Evolutionary conservation across 208 protist genomes (phyloP).

Genomic region (Blechomonas ayalai): DNA sequence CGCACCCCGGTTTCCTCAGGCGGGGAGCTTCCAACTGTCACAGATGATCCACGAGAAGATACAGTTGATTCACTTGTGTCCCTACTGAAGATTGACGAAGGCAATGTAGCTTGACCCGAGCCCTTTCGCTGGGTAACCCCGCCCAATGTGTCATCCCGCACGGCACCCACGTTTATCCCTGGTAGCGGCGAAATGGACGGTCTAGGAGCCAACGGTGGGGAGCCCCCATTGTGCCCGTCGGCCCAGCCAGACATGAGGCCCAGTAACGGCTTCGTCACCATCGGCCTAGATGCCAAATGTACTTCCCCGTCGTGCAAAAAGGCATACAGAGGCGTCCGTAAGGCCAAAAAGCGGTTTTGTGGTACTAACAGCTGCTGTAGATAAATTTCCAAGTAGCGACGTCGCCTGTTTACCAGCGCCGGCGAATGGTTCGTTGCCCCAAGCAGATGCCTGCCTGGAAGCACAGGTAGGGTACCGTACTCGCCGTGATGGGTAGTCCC

Average conservation of each 20-base stretch:
- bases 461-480: conserved; percentile 72
- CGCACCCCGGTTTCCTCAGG: too few species aligned
- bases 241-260: conserved; percentile 11
- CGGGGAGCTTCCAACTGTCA: too few species aligned
- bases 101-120: too few species aligned
- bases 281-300: conserved; percentile 13
- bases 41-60: too few species aligned
- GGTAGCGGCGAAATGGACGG: neutral
- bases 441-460: conserved; percentile 75
- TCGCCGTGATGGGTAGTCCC: conserved; percentile 36
- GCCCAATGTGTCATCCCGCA: too few species aligned
- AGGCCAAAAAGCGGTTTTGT: conserved; percentile 70
- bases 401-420: conserved; percentile 70
- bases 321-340: conserved; percentile 46
- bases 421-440: conserved; percentile 83
- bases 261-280: conserved; percentile 9
- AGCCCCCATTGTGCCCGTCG: too few species aligned
- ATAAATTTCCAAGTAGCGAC: conserved; percentile 75
- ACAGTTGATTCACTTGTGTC: too few species aligned
- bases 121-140: too few species aligned
- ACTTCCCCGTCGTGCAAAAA: conserved; percentile 83
- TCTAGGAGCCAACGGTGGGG: neutral
- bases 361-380: conserved; percentile 76
- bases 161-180: neutral
- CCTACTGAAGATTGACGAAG: too few species aligned